These are phyloP conservation scores for Saposhnikovia divaricata DNA, from an alignment of 129 eudicot species.

Conservation along the genomic window DNA sequence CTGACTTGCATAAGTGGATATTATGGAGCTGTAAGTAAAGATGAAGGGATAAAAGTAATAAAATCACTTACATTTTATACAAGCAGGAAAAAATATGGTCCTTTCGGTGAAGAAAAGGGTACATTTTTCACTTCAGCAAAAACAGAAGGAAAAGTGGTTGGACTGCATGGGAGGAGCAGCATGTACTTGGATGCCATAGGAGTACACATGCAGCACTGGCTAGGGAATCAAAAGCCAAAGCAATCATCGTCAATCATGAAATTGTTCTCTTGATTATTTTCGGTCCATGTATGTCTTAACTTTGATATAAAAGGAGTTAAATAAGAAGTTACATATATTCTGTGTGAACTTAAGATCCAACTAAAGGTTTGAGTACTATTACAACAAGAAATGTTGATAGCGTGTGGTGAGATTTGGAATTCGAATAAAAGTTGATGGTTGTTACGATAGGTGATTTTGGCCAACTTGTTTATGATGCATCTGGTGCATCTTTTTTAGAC, in stretches of 20 bases:
- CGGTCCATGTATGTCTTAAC: background rate
- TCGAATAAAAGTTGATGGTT: background rate
- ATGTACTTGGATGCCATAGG: conserved; percentile 58
- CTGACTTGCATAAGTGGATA: conserved; percentile 44
- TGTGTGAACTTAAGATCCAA: background rate
- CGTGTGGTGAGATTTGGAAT: background rate
- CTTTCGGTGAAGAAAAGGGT: conserved; percentile 49
- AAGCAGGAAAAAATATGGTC: conserved; percentile 39
- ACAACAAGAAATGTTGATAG: background rate
- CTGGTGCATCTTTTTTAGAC: too few species aligned
- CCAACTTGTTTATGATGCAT: too few species aligned
- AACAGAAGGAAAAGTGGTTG: conserved; percentile 51
- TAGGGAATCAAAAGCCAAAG: conserved; percentile 35
- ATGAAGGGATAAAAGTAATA: conserved; percentile 27
- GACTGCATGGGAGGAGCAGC: conserved; percentile 63
- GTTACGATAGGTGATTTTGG: background rate
- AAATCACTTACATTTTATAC: conserved; percentile 38
- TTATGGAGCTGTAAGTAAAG: conserved; percentile 33
- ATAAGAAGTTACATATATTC: background rate
- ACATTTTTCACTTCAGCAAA: conserved; percentile 36
- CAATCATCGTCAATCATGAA: conserved; percentile 34
- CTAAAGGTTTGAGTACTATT: background rate
- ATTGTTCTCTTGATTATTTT: conserved; percentile 26
- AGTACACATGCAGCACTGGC: conserved; percentile 63
- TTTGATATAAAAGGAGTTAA: background rate